Evolutionary conservation across 164 flowering plant species (phyloP).

Genomic region (Chloranthus sessilifolius): DNA sequence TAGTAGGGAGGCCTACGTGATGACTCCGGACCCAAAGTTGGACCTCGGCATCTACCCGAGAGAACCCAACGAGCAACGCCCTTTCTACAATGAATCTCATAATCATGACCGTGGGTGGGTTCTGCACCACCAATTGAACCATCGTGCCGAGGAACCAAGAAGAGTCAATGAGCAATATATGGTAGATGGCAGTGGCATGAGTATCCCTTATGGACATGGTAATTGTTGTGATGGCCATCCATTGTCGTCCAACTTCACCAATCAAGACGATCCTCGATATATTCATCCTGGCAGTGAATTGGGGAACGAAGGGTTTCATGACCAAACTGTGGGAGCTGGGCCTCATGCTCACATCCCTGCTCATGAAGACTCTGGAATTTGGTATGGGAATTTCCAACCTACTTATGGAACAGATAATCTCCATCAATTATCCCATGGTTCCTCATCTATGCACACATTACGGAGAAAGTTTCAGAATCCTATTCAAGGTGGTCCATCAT

Average conservation of each 20-base stretch:
- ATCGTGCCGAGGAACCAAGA: slow-evolving; percentile 58
- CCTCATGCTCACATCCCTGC: slow-evolving; percentile 35
- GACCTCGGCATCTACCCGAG: slow-evolving; percentile 40
- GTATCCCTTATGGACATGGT: slow-evolving; percentile 40
- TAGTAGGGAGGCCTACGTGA: slow-evolving; percentile 34
- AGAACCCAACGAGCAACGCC: slow-evolving; percentile 45
- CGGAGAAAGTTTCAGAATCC: slow-evolving; percentile 65
- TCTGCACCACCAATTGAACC: slow-evolving; percentile 44
- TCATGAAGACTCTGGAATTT: slow-evolving; percentile 49
- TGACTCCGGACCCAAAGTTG: slow-evolving; percentile 45
- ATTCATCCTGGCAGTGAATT: slow-evolving; percentile 43
- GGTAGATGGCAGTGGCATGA: slow-evolving; percentile 43
- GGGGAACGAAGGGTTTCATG: slow-evolving; percentile 52
- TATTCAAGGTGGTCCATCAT: slow-evolving; percentile 41
- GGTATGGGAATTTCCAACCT: slow-evolving; percentile 48
- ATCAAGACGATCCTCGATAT: slow-evolving; percentile 43
- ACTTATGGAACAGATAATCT: slow-evolving; percentile 49
- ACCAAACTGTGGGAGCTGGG: slow-evolving; percentile 32
- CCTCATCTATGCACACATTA: slow-evolving; percentile 36
- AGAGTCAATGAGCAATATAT: slow-evolving; percentile 49
- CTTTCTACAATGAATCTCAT: slow-evolving; percentile 39
- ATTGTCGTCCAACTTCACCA: slow-evolving; percentile 32
- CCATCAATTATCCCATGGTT: slow-evolving; percentile 49
- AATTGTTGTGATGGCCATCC: slow-evolving; percentile 39
- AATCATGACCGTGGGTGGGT: slow-evolving; percentile 69